These are phyloP conservation scores for Botrytis pseudocinerea DNA, from an alignment of 2,329 filamentous ascomycete species.

Conservation along the genomic window DNA sequence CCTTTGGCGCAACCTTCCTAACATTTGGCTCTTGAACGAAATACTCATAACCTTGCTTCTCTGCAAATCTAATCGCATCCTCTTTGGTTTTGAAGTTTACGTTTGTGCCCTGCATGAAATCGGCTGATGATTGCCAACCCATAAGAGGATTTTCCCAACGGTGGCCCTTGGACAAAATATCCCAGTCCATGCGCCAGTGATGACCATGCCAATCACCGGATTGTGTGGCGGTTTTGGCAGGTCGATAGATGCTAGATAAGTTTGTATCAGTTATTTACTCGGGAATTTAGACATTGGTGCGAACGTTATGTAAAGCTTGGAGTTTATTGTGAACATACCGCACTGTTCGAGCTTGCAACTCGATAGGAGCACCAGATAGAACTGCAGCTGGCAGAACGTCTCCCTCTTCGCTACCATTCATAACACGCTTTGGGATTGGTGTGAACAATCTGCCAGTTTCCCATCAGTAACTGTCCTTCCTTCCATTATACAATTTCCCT, in stretches of 20 bases:
- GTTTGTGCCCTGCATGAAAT: constrained; percentile 92
- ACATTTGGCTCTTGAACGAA: constrained; percentile 96
- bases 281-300: background rate
- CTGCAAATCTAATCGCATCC: constrained; percentile 89
- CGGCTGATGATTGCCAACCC: constrained; percentile 96
- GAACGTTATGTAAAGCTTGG: background rate
- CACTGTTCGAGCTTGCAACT: constrained; percentile 90
- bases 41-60: constrained; percentile 99
- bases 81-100: constrained; percentile 91
- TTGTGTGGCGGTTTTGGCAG: constrained; percentile 92
- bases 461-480: constrained; percentile 22
- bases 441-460: constrained; percentile 72
- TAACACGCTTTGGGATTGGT: constrained; percentile 82
- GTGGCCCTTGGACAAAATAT: constrained; percentile 86
- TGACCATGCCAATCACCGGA: constrained; percentile 83
- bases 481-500: no score
- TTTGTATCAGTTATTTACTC: constrained; percentile 26
- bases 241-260: constrained; percentile 77
- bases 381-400: constrained; percentile 77
- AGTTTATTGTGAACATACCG: constrained; percentile 59
- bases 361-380: constrained; percentile 87
- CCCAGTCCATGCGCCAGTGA: constrained; percentile 98
- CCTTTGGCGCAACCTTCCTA: constrained; percentile 83
- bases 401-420: constrained; percentile 84
- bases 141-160: constrained; percentile 98